Evolutionary conservation across 2,329 filamentous ascomycete genomes (phyloP).

Genomic region (Ophiostoma populinum): DNA sequence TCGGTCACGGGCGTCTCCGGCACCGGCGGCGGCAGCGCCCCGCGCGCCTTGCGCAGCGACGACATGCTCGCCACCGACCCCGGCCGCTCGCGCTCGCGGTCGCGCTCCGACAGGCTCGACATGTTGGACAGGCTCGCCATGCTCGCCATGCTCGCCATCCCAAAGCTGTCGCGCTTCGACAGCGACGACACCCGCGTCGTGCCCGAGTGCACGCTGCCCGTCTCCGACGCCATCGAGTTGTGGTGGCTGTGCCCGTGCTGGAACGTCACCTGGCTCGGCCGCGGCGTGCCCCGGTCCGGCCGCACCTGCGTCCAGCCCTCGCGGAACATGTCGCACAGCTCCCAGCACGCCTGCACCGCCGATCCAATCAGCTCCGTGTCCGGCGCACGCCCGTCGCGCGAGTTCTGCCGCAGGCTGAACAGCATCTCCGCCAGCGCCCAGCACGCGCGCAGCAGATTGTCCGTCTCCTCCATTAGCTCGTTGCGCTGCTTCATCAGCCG

Average conservation of each 20-base stretch:
- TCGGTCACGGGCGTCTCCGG: constrained; percentile 91
- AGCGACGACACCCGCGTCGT: constrained; percentile 25
- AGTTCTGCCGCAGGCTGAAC: constrained; percentile 74
- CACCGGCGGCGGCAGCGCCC: constrained; percentile 31
- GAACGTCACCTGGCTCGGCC: constrained; percentile 63
- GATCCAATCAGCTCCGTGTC: constrained; percentile 77
- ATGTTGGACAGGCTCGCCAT: too few species aligned
- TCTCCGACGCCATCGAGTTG: constrained; percentile 19
- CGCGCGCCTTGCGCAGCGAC: constrained; percentile 17
- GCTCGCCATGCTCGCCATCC: too few species aligned
- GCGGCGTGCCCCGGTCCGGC: constrained; percentile 70
- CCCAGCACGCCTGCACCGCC: constrained; percentile 86
- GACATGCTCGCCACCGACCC: constrained; percentile 8
- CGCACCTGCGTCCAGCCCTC: constrained; percentile 82
- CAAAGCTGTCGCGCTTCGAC: constrained; percentile 35
- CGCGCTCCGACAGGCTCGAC: too few species aligned
- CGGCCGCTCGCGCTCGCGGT: constrained; percentile 18
- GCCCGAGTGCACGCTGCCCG: constrained; percentile 17
- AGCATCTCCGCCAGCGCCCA: constrained; percentile 89
- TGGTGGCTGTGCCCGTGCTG: constrained; percentile 21
- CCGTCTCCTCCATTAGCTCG: constrained; percentile 62
- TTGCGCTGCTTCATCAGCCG: constrained; percentile 88
- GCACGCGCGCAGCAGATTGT: constrained; percentile 68
- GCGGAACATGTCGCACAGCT: constrained; percentile 81
- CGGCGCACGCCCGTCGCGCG: constrained; percentile 50